These are phyloP conservation scores for Fusarium pseudoanthophilum DNA, from an alignment of 2,329 filamentous ascomycete genomes.

Conservation along the genomic window DNA sequence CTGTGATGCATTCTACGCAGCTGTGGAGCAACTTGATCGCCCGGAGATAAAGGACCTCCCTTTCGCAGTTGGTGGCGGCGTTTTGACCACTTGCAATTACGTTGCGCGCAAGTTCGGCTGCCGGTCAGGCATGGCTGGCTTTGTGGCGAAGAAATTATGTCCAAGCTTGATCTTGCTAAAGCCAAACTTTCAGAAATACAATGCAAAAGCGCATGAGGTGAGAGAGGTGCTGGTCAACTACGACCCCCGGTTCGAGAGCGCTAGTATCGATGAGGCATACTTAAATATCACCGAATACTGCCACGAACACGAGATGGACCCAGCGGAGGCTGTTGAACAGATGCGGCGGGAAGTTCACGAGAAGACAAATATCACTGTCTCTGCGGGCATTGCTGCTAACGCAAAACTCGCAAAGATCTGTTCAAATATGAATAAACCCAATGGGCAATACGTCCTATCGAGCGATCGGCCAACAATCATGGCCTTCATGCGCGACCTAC, in stretches of 20 bases:
- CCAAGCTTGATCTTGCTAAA: constrained; percentile 85
- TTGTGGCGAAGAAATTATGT: constrained; percentile 94
- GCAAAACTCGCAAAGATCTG: constrained; percentile 94
- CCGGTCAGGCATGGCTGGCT: constrained; percentile 93
- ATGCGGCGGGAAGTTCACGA: constrained; percentile 81
- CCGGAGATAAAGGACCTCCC: constrained; percentile 88
- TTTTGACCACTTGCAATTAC: constrained; percentile 82
- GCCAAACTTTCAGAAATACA: constrained; percentile 91
- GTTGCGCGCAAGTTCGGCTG: constrained; percentile 89
- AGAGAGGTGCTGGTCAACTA: constrained; percentile 85
- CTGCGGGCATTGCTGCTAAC: constrained; percentile 93
- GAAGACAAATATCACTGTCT: constrained; percentile 85
- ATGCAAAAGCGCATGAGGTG: constrained; percentile 87
- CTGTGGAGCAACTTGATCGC: constrained; percentile 85
- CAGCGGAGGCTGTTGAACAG: constrained; percentile 79
- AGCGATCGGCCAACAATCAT: constrained; percentile 80
- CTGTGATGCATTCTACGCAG: constrained; percentile 97
- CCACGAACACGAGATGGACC: constrained; percentile 69
- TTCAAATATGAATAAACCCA: constrained; percentile 95
- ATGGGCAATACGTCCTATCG: constrained; percentile 85
- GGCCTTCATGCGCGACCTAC: constrained; percentile 84
- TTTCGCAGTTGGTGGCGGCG: constrained; percentile 84
- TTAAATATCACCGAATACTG: constrained; percentile 94
- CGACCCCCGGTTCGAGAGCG: constrained; percentile 89
- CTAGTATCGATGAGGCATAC: constrained; percentile 96